Base-by-base conservation (phyloP, 345 rosid genomes). In the Barbarea vulgaris region DNA sequence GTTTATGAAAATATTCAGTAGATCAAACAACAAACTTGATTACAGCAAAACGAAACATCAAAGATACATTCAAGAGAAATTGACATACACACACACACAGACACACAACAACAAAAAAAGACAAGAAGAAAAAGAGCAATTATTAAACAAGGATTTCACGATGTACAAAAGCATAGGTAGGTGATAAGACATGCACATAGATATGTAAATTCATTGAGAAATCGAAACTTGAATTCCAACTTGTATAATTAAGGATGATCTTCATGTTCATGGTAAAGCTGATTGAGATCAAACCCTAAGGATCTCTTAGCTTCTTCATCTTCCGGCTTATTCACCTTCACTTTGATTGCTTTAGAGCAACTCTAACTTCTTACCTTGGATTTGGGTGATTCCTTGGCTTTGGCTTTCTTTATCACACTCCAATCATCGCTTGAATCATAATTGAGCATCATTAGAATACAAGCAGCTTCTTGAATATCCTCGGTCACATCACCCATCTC, bases 391-490 rank as follows among this genome's bases (percentile, higher is more conserved):
- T 25, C 71, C 27, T 46, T 64, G 31, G 13, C 28, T 47, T 46
- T 64, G 31, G 13, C 28, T 47, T 63, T 64, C 24, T n/a, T 36
- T 5, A 22, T 64, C 18, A 21, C 55, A 1, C 22, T 17, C 39
- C 64, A 59, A 4, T 21, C 19, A 12, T 36, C 1, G 0, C 36
- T 62, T 62, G 51, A 42, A 6, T 62, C 13, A 21, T 31, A 42
- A 7, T 5, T 10, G 12, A 78, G 28, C 77, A 72, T 50, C 74
- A 78, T 64, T 31, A 78, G 69, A 34, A 30, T 12, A 10, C 51
- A 72, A 44, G 81, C 81, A 65, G 69, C 77, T 24, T 50, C 24
- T 5, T 30, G 72, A 11, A 77, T 61, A 57, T 77, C 81, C 22
- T 55, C n/a, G 0, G 75, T 15, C 2, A 53, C 75, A 53, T 47